phyloP scores from a whole-genome alignment of 768 basidiomycete genomes.

The Rhodosporidiobolus odoratus region DNA sequence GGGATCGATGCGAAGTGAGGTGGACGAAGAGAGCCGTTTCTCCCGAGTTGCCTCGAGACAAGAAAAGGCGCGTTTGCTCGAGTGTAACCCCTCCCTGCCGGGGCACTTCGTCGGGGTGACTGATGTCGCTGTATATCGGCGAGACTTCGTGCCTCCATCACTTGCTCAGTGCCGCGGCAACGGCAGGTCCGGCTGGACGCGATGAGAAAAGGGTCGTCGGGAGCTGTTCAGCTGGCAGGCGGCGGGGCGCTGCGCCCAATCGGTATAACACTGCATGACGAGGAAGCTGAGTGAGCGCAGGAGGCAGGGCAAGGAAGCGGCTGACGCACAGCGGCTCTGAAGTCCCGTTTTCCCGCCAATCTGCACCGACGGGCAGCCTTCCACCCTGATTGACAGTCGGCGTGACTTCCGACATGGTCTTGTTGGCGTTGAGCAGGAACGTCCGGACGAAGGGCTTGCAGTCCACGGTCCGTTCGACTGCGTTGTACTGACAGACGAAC shows the following conservation, averaged over 20 bases:
- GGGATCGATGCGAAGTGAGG: background rate
- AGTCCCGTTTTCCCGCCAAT: background rate
- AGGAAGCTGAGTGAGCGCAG: background rate
- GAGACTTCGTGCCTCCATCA: too few relatives aligned
- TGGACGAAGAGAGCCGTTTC: background rate
- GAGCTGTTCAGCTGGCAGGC: too few relatives aligned
- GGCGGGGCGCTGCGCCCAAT: background rate
- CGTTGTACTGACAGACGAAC: slow-evolving; percentile 57
- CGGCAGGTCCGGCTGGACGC: too few relatives aligned
- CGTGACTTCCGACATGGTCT: slow-evolving; percentile 21
- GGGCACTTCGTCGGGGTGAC: too few relatives aligned
- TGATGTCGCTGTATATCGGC: too few relatives aligned
- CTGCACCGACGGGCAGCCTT: background rate
- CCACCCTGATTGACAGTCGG: slow-evolving; percentile 15
- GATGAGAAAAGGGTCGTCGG: too few relatives aligned
- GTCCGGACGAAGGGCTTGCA: slow-evolving; percentile 73
- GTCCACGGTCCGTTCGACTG: slow-evolving; percentile 46
- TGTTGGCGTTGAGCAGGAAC: slow-evolving; percentile 50
- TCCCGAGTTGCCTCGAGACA: too few relatives aligned
- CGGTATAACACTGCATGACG: too few relatives aligned
- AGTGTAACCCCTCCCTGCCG: too few relatives aligned
- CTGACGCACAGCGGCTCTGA: background rate
- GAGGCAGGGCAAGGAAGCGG: background rate
- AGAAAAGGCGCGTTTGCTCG: too few relatives aligned
- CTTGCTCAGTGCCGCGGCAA: too few relatives aligned